Conservation (phyloP, 108 stramenopile species). For the Nitzschia palea region DNA sequence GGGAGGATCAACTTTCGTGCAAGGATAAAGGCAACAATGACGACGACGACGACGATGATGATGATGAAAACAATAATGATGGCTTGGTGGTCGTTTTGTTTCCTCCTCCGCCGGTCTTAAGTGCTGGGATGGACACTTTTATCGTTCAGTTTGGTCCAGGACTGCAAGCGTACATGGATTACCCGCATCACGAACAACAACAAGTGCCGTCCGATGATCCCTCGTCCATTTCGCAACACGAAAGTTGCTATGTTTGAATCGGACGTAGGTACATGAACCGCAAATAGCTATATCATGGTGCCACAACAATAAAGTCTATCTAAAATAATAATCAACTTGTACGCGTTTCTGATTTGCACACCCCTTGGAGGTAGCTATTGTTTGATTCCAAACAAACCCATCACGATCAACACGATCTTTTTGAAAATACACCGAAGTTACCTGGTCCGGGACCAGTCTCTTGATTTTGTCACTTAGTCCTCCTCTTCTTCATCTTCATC, state of each 20-base stretch:
- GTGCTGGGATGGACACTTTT: slow-evolving; percentile 9
- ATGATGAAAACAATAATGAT: slow-evolving; percentile 29
- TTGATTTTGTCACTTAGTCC: no score
- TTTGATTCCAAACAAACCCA: no score
- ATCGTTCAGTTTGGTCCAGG: slow-evolving; percentile 38
- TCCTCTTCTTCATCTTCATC: not conserved
- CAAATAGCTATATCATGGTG: not conserved
- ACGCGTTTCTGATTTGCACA: no score
- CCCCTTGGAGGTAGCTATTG: no score
- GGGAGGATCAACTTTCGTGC: slow-evolving; percentile 19
- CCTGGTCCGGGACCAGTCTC: no score
- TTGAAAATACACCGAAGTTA: not conserved
- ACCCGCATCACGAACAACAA: slow-evolving; percentile 13
- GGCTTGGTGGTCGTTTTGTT: slow-evolving; percentile 39
- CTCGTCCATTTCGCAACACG: not conserved
- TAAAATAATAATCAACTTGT: no score
- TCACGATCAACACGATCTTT: not conserved
- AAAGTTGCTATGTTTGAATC: slow-evolving; percentile 11
- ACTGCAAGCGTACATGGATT: slow-evolving; percentile 43
- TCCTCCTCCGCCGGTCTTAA: slow-evolving; percentile 40
- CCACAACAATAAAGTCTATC: not conserved
- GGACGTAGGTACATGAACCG: not conserved
- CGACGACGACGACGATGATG: slow-evolving; percentile 25
- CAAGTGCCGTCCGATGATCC: not conserved
- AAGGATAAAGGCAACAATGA: slow-evolving; percentile 8